Base-by-base conservation (phyloP, 164 flowering plant genomes). In the Dillenia suffruticosa region DNA sequence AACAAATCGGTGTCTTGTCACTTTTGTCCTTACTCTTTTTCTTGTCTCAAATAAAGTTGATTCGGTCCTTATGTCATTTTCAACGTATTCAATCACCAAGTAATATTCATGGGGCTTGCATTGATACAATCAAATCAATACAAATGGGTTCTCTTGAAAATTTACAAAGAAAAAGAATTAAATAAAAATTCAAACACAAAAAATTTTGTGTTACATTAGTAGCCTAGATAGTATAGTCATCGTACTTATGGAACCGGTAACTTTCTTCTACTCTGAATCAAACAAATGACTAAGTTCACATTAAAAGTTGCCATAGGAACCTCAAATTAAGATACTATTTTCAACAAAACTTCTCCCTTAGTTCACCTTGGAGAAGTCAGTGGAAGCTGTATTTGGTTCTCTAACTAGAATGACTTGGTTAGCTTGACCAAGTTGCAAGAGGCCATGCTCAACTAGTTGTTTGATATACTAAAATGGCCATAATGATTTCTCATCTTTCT, bases 281-380 rank as follows among this genome's bases (percentile, higher is more conserved):
- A 68, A 68, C 49, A 68, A 62, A 15, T 92, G 96, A 97, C 60
- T 73, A 94, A 81, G 26, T 87, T 84, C 59, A 80, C 95, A 5
- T 84, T 97, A 5, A 86, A 19, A 87, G 59, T 69, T 93, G 44
- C 84, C 89, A 0, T 80, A 97, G 0, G 90, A 93, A 63, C 97
- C 98, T 1, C 66, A 97, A 5, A 90, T 97, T 63, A 96, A 95
- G 0, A 61, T 89, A 40, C 58, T 90, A 12, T 72, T 86, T 0
- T 48, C 63, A 0, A 81, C 74, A 56, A 65, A 81, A 2, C 72
- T 87, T 0, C 84, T 74, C 52, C 84, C 95, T 0, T 65, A 97
- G 98, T 1, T 80, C 92, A 0, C 98, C 96, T 0, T 90, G 97
- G 97, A 65, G 97, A 45, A 75, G 73, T 54, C 92, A 89, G 56